These are phyloP conservation scores for Porcisia hertigi DNA, from an alignment of 208 protist genomes.

Conservation along the genomic window DNA sequence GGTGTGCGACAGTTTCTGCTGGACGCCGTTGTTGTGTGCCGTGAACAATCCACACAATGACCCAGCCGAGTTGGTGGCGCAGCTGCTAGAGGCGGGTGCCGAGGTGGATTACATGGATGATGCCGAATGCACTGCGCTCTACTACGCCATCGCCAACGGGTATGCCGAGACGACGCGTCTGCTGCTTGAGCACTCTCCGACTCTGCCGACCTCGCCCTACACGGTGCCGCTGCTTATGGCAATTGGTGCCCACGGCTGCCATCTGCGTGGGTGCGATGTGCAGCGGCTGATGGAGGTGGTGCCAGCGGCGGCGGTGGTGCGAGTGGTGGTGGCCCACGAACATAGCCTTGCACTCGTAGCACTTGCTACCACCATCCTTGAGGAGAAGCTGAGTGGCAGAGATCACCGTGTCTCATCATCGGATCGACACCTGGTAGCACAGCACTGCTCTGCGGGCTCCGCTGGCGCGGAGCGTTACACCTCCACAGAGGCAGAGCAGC, in stretches of 20 bases:
- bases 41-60: conserved; percentile 90
- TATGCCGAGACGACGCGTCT: conserved; percentile 58
- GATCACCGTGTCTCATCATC: conserved; percentile 23
- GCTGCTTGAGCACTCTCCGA: conserved; percentile 65
- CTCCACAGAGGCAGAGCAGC: conserved; percentile 40
- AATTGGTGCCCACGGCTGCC: conserved; percentile 76
- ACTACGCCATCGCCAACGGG: conserved; percentile 91
- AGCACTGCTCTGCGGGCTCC: conserved; percentile 22
- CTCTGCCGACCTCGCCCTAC: conserved; percentile 48
- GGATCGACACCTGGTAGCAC: conserved; percentile 28
- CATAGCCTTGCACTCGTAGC: conserved; percentile 41
- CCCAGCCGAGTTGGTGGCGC: conserved; percentile 64
- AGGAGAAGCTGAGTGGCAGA: conserved; percentile 61
- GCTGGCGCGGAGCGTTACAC: conserved; percentile 54
- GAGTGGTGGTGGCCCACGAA: conserved; percentile 50
- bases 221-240: conserved; percentile 74
- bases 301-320: conserved; percentile 55
- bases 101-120: conserved; percentile 74
- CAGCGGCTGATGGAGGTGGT: conserved; percentile 63
- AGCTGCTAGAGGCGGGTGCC: conserved; percentile 69
- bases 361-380: conserved; percentile 63
- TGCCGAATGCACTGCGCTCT: conserved; percentile 79
- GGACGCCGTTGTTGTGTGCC: conserved; percentile 87
- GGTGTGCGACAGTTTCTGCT: conserved; percentile 53
- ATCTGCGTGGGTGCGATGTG: conserved; percentile 66